Conservation (phyloP, 1,284 basidiomycete species). For the Leccinum fallax region DNA sequence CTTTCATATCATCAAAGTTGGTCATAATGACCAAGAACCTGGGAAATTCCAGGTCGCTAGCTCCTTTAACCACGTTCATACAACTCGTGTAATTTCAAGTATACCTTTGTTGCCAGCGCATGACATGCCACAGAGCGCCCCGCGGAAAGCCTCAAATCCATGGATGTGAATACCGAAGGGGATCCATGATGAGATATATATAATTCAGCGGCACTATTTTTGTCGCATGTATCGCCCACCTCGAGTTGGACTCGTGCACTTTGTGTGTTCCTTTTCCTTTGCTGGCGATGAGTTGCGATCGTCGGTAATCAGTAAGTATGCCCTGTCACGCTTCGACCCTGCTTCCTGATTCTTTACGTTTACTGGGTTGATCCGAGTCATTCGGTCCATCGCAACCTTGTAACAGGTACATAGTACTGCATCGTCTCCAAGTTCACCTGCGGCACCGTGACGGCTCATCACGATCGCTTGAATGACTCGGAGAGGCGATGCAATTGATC, state of each 20-base stretch:
- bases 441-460: not conserved
- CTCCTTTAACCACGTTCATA: not conserved
- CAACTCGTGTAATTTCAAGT: not conserved
- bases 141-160: not conserved
- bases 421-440: not conserved
- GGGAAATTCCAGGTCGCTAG: conserved; percentile 10
- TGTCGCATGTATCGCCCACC: not conserved
- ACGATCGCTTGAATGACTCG: not conserved
- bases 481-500: not conserved
- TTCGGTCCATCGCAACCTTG: not conserved
- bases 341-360: not conserved
- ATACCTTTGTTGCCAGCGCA: not conserved
- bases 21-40: conserved; percentile 19
- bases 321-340: not conserved
- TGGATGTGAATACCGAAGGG: not conserved
- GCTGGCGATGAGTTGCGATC: not conserved
- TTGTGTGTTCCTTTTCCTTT: not conserved
- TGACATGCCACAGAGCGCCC: not conserved
- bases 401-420: not conserved
- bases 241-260: not conserved
- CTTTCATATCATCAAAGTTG: conserved; percentile 11
- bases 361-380: not conserved
- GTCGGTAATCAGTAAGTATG: not conserved
- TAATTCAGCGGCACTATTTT: not conserved
- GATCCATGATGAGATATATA: not conserved